These are phyloP conservation scores for Pisolithus marmoratus DNA, from an alignment of 768 basidiomycete species.

Conservation along the genomic window DNA sequence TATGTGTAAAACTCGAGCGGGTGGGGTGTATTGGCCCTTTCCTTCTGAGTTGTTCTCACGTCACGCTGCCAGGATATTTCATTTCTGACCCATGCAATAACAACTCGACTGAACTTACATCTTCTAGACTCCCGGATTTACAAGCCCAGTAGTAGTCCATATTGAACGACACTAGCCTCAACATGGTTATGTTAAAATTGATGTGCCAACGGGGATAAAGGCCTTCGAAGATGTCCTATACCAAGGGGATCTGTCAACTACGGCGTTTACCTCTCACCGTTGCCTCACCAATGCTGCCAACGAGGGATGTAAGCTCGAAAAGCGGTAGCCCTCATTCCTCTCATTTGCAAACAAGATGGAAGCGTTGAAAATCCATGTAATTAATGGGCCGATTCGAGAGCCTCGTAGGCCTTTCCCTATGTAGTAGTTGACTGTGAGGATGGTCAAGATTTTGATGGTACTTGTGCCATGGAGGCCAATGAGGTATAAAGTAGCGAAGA, in stretches of 20 bases:
- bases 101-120: slow-evolving; percentile 32
- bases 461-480: slow-evolving; percentile 77
- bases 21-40: slow-evolving; percentile 54
- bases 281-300: slow-evolving; percentile 57
- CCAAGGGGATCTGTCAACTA: slow-evolving; percentile 6
- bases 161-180: slow-evolving; percentile 87
- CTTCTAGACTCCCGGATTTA: slow-evolving; percentile 29
- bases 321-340: slow-evolving; percentile 65
- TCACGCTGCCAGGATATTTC: slow-evolving; percentile 19
- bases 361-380: slow-evolving; percentile 78
- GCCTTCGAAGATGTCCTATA: slow-evolving; percentile 62
- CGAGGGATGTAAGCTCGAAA: slow-evolving; percentile 47
- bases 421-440: slow-evolving; percentile 65
- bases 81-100: slow-evolving; percentile 1
- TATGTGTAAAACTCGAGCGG: slow-evolving; percentile 56
- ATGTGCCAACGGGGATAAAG: slow-evolving; percentile 91
- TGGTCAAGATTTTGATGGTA: slow-evolving; percentile 66
- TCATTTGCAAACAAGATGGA: slow-evolving; percentile 75
- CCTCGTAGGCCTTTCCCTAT: slow-evolving; percentile 45
- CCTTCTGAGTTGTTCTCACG: slow-evolving; percentile 44
- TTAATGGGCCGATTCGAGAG: slow-evolving; percentile 41
- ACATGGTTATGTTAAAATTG: slow-evolving; percentile 93
- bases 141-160: slow-evolving; percentile 91
- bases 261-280: not conserved
- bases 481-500: slow-evolving; percentile 61